phyloP scores from a whole-genome alignment of 2,329 filamentous ascomycete genomes.

The Stachybotrys echinatus region DNA sequence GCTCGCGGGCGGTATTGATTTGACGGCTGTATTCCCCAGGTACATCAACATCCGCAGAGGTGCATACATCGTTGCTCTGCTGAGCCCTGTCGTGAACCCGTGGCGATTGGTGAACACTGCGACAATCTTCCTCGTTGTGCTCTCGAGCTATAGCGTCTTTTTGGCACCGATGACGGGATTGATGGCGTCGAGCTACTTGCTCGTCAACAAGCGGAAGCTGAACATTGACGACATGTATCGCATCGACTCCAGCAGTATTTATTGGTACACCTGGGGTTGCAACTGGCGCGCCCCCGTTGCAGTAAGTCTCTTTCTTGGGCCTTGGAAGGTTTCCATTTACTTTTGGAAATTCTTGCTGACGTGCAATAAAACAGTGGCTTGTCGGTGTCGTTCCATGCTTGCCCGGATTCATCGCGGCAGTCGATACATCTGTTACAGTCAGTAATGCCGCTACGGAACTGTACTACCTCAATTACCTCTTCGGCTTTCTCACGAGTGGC shows the following conservation, averaged over 20 bases:
- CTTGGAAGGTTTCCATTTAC: neutral
- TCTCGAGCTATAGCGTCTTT: conserved; percentile 31
- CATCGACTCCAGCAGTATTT: conserved; percentile 23
- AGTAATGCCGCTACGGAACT: conserved; percentile 30
- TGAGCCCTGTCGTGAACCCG: conserved; percentile 30
- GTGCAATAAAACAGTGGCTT: conserved; percentile 31
- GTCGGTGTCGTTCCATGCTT: conserved; percentile 32
- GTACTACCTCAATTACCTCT: conserved; percentile 32
- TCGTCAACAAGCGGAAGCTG: conserved; percentile 26
- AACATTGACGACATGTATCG: conserved; percentile 29
- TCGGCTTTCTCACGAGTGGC: conserved; percentile 29
- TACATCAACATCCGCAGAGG: conserved; percentile 33
- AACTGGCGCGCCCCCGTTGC: conserved; percentile 35
- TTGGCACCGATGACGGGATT: conserved; percentile 33
- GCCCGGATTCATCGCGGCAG: conserved; percentile 35
- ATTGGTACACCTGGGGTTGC: conserved; percentile 33
- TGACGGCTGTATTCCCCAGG: conserved; percentile 30
- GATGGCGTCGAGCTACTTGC: conserved; percentile 29
- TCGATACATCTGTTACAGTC: conserved; percentile 26
- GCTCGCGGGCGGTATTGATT: conserved; percentile 30
- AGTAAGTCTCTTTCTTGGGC: conserved; percentile 21
- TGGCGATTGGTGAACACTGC: conserved; percentile 32
- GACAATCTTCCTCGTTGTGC: conserved; percentile 27
- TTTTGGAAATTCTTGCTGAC: neutral
- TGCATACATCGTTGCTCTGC: conserved; percentile 27